A percentile compares a stretch with the other conserved stretches of the same genome.
These are phyloP conservation scores for Yamadazyma trypodendri DNA, from an alignment of 1,139 yeast species.

Conservation along the genomic window DNA sequence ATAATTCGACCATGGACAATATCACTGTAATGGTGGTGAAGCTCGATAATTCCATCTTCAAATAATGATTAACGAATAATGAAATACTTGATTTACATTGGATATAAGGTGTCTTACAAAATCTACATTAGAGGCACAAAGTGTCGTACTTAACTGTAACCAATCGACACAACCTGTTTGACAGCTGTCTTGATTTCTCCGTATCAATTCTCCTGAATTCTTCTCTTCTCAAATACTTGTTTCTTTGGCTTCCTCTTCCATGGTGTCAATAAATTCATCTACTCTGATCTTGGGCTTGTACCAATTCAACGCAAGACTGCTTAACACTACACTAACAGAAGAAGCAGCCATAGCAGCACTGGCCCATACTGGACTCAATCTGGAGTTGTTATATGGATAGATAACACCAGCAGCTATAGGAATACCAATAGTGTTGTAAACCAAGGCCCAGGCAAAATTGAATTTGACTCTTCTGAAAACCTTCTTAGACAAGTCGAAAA, in stretches of 20 bases:
- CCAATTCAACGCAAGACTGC: constrained; percentile 52
- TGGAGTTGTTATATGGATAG: constrained; percentile 51
- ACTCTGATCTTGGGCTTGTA: constrained; percentile 35
- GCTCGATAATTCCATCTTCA: constrained; percentile 33
- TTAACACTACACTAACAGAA: constrained; percentile 55
- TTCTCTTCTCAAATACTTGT: background rate
- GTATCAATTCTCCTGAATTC: no score
- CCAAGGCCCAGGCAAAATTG: constrained; percentile 51
- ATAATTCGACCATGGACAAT: constrained; percentile 83
- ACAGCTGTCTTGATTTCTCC: no score
- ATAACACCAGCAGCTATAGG: constrained; percentile 68
- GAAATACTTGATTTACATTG: background rate
- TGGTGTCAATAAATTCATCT: background rate
- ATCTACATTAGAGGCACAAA: no score
- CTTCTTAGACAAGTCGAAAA: constrained; percentile 43
- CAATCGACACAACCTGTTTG: background rate
- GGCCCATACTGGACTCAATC: constrained; percentile 64
- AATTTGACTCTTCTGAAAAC: constrained; percentile 55
- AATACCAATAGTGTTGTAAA: constrained; percentile 53
- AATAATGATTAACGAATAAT: constrained; percentile 1
- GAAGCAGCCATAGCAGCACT: constrained; percentile 69
- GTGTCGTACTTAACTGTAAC: background rate
- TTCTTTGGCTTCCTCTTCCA: constrained; percentile 3
- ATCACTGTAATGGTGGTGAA: constrained; percentile 87
- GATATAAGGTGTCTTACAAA: no score